Evolutionary conservation across 129 eudicot genomes (phyloP), one percentile per base, ranked within the genome.

Genomic region (Heracleum sosnowskyi): DNA sequence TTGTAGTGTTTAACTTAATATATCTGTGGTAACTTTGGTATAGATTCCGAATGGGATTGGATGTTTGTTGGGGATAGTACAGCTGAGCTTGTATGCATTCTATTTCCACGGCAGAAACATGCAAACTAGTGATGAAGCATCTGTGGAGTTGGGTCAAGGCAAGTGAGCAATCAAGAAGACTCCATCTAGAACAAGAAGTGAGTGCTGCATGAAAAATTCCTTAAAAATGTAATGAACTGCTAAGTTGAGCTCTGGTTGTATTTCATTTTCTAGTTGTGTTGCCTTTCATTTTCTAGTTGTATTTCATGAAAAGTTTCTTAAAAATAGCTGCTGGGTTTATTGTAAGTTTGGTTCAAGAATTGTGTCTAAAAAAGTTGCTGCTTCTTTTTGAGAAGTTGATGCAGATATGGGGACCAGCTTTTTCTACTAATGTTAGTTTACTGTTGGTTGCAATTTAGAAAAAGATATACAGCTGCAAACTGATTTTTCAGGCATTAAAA

Each of bases 1-100:
- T 0, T 29, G 1, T 36, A 28, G 13, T 20, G 13, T 4, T 4
- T 57, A 2, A 18, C n/a, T 7, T 36, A 2, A 1, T 15, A 46
- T 16, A 15, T 62, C 7, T 11, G 1, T 26, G 12, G 2, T 1
- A 7, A 34, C 37, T 16, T 29, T 8, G 64, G 17, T 16, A 0
- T 83, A 89, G 93, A 73, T 89, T 64, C 90, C 90, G 0, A 89
- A 89, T 76, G 93, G 90, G 3, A 78, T 86, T 44, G 93, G 93
- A 8, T 17, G 86, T 75, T 86, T 77, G 42, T 74, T 89, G 69
- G 93, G 93, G 34, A 74, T 86, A 35, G 44, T 89, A 73, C 93
- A 89, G 73, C 81, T 89, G 60, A 84, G 86, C 16, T 45, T 89
- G 20, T 89, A 89, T 63, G 84, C 84, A 46, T 78, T 84, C 17